Evolutionary conservation across 768 basidiomycete species (phyloP).

Genomic region (Boletus reticuloceps): DNA sequence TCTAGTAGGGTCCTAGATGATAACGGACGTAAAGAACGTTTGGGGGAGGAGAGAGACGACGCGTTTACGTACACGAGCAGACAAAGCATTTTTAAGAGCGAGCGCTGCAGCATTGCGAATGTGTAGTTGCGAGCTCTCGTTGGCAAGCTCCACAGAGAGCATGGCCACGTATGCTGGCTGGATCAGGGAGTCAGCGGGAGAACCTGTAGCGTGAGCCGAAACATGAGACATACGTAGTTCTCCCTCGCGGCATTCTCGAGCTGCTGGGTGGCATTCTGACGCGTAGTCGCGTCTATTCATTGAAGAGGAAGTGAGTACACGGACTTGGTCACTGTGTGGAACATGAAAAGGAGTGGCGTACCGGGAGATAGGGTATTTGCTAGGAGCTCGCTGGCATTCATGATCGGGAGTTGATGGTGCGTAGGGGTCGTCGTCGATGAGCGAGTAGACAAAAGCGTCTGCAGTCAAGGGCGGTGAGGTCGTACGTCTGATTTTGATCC

Average conservation of each 20-base stretch:
- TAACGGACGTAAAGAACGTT: slow-evolving; percentile 13
- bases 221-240: slow-evolving; percentile 77
- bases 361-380: slow-evolving; percentile 90
- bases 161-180: slow-evolving; percentile 93
- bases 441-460: slow-evolving; percentile 11
- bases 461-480: slow-evolving; percentile 10
- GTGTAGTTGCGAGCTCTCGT: slow-evolving; percentile 66
- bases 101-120: slow-evolving; percentile 95
- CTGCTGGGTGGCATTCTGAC: slow-evolving; percentile 88
- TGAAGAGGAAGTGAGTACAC: slow-evolving; percentile 18
- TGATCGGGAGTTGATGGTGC: slow-evolving; percentile 39
- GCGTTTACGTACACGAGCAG: slow-evolving; percentile 72
- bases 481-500: slow-evolving; percentile 11
- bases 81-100: slow-evolving; percentile 93
- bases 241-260: slow-evolving; percentile 83
- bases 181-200: slow-evolving; percentile 18
- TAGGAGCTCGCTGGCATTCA: slow-evolving; percentile 91
- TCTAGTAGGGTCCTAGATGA: slow-evolving; percentile 63
- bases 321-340: slow-evolving; percentile 36
- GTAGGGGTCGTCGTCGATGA: slow-evolving; percentile 25
- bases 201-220: not conserved
- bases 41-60: slow-evolving; percentile 12
- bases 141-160: slow-evolving; percentile 80
- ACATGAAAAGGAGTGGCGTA: slow-evolving; percentile 40
- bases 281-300: slow-evolving; percentile 75